Evolutionary conservation across 306 rosid genomes (phyloP).

Genomic region (Crataegus laevigata): DNA sequence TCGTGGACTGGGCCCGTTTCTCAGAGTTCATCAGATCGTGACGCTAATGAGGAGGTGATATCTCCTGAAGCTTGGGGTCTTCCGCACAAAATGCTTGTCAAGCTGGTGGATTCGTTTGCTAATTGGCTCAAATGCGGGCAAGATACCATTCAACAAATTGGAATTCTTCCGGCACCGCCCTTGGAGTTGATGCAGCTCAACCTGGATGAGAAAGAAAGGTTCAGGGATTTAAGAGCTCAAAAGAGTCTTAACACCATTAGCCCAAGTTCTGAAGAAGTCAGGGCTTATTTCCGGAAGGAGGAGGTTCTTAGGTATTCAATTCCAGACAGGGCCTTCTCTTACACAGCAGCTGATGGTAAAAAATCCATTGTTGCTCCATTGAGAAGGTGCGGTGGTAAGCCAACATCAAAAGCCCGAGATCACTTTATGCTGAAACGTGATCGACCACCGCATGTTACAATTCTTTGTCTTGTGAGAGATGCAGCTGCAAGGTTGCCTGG

Average conservation of each 20-base stretch:
- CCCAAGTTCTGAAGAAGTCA: slow-evolving; percentile 89
- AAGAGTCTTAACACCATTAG: slow-evolving; percentile 93
- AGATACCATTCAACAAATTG: slow-evolving; percentile 93
- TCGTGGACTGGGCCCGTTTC: slow-evolving; percentile 81
- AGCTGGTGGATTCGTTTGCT: slow-evolving; percentile 94
- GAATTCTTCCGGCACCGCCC: slow-evolving; percentile 97
- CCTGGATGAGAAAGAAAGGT: slow-evolving; percentile 96
- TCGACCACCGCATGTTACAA: slow-evolving; percentile 97
- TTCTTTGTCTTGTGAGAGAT: slow-evolving; percentile 98
- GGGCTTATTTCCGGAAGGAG: slow-evolving; percentile 83
- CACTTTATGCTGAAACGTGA: slow-evolving; percentile 99
- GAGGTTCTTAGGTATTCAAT: slow-evolving; percentile 95
- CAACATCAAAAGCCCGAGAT: slow-evolving; percentile 97
- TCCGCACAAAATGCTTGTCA: slow-evolving; percentile 92
- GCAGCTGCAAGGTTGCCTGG: slow-evolving; percentile 99
- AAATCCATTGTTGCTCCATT: slow-evolving; percentile 96
- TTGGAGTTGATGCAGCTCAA: slow-evolving; percentile 83
- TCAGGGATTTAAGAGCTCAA: slow-evolving; percentile 93
- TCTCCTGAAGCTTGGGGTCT: slow-evolving; percentile 96
- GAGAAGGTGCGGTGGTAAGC: slow-evolving; percentile 99
- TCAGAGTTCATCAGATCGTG: slow-evolving; percentile 49
- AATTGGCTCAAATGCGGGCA: slow-evolving; percentile 99
- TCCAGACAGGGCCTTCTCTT: slow-evolving; percentile 97
- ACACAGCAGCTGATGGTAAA: slow-evolving; percentile 96
- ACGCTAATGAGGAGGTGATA: slow-evolving; percentile 61